These are phyloP conservation scores for Nicotiana rustica DNA, from an alignment of 305 asterid species.

Conservation along the genomic window DNA sequence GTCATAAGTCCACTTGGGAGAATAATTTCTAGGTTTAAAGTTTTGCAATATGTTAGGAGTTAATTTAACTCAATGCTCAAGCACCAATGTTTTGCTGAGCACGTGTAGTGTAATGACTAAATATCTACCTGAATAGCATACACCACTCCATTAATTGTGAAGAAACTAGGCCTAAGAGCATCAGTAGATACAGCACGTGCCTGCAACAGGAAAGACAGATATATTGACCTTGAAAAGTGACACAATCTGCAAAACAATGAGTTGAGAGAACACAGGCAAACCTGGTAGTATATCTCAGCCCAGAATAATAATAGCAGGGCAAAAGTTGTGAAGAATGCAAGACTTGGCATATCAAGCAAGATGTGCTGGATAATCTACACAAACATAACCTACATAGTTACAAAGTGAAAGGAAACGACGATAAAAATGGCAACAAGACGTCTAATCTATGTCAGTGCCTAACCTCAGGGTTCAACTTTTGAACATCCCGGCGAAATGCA, in stretches of 20 bases:
- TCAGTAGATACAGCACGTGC: slow-evolving; percentile 99
- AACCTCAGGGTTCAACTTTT: slow-evolving; percentile 83
- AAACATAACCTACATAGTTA: slow-evolving; percentile 18
- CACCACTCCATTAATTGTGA: slow-evolving; percentile 75
- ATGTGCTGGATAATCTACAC: slow-evolving; percentile 85
- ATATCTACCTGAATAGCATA: slow-evolving; percentile 84
- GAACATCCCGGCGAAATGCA: slow-evolving; percentile 76
- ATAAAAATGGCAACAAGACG: neutral
- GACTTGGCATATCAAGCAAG: slow-evolving; percentile 96
- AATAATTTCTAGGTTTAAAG: neutral
- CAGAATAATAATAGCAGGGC: slow-evolving; percentile 93
- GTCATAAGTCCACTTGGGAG: neutral
- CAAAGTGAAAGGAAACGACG: neutral
- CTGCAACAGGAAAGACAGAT: slow-evolving; percentile 47
- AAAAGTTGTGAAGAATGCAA: slow-evolving; percentile 94
- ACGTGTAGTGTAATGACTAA: slow-evolving; percentile 15
- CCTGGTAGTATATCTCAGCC: slow-evolving; percentile 99
- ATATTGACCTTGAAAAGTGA: slow-evolving; percentile 25
- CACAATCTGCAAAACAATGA: slow-evolving; percentile 31
- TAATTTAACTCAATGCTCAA: neutral
- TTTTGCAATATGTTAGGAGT: neutral
- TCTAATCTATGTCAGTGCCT: slow-evolving; percentile 28
- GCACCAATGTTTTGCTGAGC: neutral
- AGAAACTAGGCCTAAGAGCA: slow-evolving; percentile 91
- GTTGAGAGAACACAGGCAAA: slow-evolving; percentile 32